Percentiles rank a stretch among this genome's conserved stretches.
phyloP scores from a whole-genome alignment of 2,329 filamentous ascomycete genomes.

The Talaromyces sp. region DNA sequence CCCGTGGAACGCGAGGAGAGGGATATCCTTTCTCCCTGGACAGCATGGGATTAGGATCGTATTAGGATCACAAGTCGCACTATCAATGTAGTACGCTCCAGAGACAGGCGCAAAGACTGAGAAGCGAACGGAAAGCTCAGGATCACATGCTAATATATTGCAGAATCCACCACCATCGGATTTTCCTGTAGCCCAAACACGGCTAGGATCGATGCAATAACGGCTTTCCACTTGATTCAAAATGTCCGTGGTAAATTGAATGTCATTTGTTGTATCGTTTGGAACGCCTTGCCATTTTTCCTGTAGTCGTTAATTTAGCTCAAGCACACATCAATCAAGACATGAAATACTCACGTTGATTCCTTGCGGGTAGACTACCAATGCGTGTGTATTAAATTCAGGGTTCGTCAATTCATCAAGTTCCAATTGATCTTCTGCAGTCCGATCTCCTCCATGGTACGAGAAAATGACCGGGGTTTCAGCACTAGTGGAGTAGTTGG shows the following conservation, averaged over 20 bases:
- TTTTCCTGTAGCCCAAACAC: not conserved
- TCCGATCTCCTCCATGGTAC: not conserved
- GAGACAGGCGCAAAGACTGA: not conserved
- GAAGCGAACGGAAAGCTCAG: not conserved
- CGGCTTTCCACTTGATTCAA: not conserved
- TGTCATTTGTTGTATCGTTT: not conserved
- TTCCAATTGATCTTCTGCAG: not conserved
- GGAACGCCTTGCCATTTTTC: slow-evolving; percentile 16
- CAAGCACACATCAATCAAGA: not conserved
- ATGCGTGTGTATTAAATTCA: not conserved
- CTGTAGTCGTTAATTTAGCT: not conserved
- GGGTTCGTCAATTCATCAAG: not conserved
- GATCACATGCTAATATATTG: not conserved
- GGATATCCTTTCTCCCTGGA: not conserved
- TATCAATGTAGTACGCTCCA: not conserved
- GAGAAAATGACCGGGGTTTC: not conserved
- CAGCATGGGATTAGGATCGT: not conserved
- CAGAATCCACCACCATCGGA: not conserved
- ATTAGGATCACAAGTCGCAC: not conserved
- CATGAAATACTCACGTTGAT: not conserved
- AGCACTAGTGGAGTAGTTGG: not conserved
- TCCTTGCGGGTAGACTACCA: not conserved
- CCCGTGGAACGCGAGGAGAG: not conserved
- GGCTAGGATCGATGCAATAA: not conserved
- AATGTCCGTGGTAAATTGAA: slow-evolving; percentile 14